Base-by-base conservation (phyloP, 225 moss, liverwort and hornwort genomes). In the Anthoceros angustus region DNA sequence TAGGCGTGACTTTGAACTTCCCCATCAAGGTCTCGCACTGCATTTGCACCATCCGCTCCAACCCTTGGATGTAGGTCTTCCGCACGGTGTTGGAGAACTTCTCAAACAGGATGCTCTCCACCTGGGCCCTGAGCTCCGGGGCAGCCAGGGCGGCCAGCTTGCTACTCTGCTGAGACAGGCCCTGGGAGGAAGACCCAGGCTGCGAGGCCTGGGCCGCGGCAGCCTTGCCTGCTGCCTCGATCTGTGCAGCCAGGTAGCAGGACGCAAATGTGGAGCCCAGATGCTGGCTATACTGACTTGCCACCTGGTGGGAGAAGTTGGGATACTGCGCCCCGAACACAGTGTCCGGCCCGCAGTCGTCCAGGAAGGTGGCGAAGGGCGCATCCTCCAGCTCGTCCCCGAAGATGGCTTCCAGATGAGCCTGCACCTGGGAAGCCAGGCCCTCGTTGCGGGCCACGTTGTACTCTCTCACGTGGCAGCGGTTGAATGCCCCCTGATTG, bases 1-100 rank as follows among this genome's bases (percentile, higher is more conserved):
- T 63, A 21, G 95, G 88, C 61, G 82, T 81, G 10, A 81, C 95
- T 8, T 80, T 77, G 38, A 82, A 92, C 18, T 66, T 73, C 73
- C 82, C 78, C 77, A 98, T 92, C 39, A 98, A 66, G 49, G 80
- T 76, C 78, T 98, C 92, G 62, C 88, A 89, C 63, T 98, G 92
- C 87, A 98, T 62, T 46, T 88, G 84, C 66, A 98, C 68, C 32
- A 98, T 80, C 49, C 74, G 71, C 76, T 92, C 92, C 62, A 92
- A 62, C 40, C 98, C 98, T 65, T 79, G 76, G 49, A 92, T 76
- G 26, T 98, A 98, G 24, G 85, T 80, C 61, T 73, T 86, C 70
- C 98, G 75, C 67, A 98, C 85, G 20, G 72, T 63, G 21, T 64
- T 69, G 40, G 86, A 76, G 25, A 88, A 66, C n/a, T 25, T 70